Conservation (phyloP, 2,329 filamentous ascomycete genomes). For the Claviceps paspali region DNA sequence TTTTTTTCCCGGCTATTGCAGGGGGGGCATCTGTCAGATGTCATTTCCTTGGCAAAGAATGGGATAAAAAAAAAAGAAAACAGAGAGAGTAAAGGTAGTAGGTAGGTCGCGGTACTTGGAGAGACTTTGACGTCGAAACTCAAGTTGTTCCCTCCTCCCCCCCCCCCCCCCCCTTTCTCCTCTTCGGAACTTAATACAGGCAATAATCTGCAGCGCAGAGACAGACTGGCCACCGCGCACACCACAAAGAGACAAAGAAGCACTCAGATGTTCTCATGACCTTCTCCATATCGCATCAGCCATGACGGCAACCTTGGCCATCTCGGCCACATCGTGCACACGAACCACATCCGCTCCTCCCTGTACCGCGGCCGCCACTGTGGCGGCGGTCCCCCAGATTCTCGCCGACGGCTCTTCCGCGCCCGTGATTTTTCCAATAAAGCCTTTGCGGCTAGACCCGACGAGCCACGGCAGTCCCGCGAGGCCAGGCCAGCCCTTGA, state of each 20-base stretch:
- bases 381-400: constrained; percentile 74
- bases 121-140: constrained; percentile 1
- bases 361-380: constrained; percentile 69
- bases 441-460: constrained; percentile 77
- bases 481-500: constrained; percentile 50
- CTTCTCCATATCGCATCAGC: constrained; percentile 77
- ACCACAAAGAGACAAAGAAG: background rate
- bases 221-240: background rate
- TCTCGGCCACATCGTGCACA: constrained; percentile 81
- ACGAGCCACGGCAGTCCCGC: constrained; percentile 72
- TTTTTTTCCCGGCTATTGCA: background rate
- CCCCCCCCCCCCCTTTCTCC: too few species aligned
- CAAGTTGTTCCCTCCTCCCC: background rate
- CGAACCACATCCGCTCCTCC: constrained; percentile 84
- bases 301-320: constrained; percentile 73
- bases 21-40: constrained; percentile 1
- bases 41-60: constrained; percentile 6
- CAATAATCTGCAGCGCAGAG: background rate
- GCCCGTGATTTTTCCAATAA: constrained; percentile 71
- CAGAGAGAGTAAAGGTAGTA: too few species aligned
- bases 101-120: constrained; percentile 6
- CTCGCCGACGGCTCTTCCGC: constrained; percentile 55
- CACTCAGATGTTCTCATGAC: constrained; percentile 1
- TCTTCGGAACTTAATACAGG: background rate
- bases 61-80: background rate